Base-by-base conservation (phyloP, 2,329 filamentous ascomycete species). In the Madurella fahalii region DNA sequence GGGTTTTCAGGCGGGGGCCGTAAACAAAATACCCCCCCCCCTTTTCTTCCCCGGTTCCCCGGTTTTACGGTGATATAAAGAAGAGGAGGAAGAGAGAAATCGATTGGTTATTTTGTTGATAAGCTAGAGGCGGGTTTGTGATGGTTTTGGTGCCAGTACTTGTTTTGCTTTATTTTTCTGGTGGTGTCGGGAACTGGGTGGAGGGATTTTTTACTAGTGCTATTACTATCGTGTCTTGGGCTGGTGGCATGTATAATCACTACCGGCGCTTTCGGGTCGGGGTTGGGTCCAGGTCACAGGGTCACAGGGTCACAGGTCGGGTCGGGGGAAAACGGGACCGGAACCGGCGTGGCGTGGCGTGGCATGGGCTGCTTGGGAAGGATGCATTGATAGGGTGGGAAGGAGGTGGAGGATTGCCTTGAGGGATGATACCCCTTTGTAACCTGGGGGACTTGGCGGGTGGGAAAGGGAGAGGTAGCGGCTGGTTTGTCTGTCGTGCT, bases 1-100 rank as follows among this genome's bases (percentile, higher is more conserved):
- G 89, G 62, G 68, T 92, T 48, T 89, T 88, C 65, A 77, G 83
- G 64, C 47, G 56, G 44, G 34, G 34, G 4, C 11, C 11, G 9
- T 37, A 37, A 15, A 7, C 31, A 34, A 34, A 12, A 34, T 7
- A 34, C 31, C 31, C 31, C n/a, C n/a, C n/a, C n/a, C n/a, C n/a
- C n/a, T n/a, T n/a, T n/a, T n/a, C n/a, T n/a, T n/a, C n/a, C n/a
- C n/a, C n/a, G n/a, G n/a, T n/a, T n/a, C n/a, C n/a, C 25, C 25
- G 25, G 7, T 7, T 4, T 7, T 7, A 25, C 25, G 25, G 25
- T 25, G 25, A 25, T 25, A 25, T 30, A 43, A 18, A 8, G 30
- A 30, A 37, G 16, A 25, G 39, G 50, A 18, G 13, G 30, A 30
- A 37, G 16, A 25, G 4, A 13, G 8, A 17, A 17, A 16, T 4